Conservation (phyloP, 768 basidiomycete species). For the Coprinopsis cinerea region DNA sequence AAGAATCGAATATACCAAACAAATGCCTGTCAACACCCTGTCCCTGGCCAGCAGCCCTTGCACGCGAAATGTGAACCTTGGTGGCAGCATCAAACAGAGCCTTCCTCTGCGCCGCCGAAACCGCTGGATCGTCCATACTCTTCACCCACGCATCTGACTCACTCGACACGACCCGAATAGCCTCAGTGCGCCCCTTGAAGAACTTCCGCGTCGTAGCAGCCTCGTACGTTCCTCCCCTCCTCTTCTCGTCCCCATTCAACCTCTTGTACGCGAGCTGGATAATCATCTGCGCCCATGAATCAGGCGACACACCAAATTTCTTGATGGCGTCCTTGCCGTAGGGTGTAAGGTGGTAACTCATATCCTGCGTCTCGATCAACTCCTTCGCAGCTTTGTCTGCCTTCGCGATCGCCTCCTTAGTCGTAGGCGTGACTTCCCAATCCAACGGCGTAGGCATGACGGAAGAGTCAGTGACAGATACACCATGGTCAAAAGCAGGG, state of each 20-base stretch:
- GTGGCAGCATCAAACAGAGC: slow-evolving; percentile 53
- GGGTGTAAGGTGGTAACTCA: slow-evolving; percentile 56
- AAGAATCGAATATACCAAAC: slow-evolving; percentile 45
- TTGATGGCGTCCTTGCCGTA: slow-evolving; percentile 90
- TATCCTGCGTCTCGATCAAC: slow-evolving; percentile 57
- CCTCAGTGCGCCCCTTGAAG: slow-evolving; percentile 87
- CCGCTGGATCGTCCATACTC: slow-evolving; percentile 57
- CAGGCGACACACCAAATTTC: slow-evolving; percentile 82
- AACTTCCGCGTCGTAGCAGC: slow-evolving; percentile 88
- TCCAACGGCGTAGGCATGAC: slow-evolving; percentile 48
- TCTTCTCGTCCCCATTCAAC: slow-evolving; percentile 46
- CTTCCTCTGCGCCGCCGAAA: slow-evolving; percentile 38
- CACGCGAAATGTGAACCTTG: slow-evolving; percentile 59
- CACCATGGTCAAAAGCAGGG: slow-evolving; percentile 60
- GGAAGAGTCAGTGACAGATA: slow-evolving; percentile 18
- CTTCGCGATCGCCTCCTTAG: slow-evolving; percentile 42
- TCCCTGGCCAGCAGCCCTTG: slow-evolving; percentile 57
- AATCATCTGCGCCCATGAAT: slow-evolving; percentile 92
- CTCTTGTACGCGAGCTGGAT: slow-evolving; percentile 86
- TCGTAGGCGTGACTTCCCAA: slow-evolving; percentile 51
- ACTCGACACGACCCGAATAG: slow-evolving; percentile 76
- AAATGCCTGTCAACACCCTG: slow-evolving; percentile 86
- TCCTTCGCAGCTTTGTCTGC: slow-evolving; percentile 52
- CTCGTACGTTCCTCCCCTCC: slow-evolving; percentile 85
- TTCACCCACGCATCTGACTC: slow-evolving; percentile 75